A percentile compares a stretch with the other conserved stretches of the same genome.
phyloP scores from a whole-genome alignment of 768 basidiomycete species.

The Suillus decipiens region DNA sequence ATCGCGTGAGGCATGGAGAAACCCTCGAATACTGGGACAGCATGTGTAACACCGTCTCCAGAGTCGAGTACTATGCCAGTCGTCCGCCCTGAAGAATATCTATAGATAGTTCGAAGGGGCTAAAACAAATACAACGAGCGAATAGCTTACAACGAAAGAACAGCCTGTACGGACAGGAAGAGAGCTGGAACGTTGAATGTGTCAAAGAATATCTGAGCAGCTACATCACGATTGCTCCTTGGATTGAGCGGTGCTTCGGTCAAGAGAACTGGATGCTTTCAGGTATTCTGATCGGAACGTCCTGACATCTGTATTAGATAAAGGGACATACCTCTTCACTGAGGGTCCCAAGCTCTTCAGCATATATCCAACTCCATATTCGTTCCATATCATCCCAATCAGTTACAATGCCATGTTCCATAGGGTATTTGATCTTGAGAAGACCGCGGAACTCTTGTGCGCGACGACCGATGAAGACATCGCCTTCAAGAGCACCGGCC shows the following conservation, averaged over 20 bases:
- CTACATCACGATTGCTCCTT: slow-evolving; percentile 91
- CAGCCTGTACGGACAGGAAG: slow-evolving; percentile 96
- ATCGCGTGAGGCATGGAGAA: slow-evolving; percentile 99
- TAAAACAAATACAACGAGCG: slow-evolving; percentile 8
- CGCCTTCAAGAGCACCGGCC: slow-evolving; percentile 96
- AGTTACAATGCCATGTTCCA: slow-evolving; percentile 98
- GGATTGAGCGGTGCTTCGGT: slow-evolving; percentile 99
- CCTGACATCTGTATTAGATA: neutral
- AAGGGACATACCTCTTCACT: slow-evolving; percentile 83
- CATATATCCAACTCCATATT: slow-evolving; percentile 98
- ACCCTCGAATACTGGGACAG: slow-evolving; percentile 98
- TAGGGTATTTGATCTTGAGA: slow-evolving; percentile 97
- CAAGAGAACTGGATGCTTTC: slow-evolving; percentile 92
- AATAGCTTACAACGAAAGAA: slow-evolving; percentile 81
- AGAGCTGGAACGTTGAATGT: slow-evolving; percentile 99
- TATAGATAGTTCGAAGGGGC: slow-evolving; percentile 34
- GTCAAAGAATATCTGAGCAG: slow-evolving; percentile 99
- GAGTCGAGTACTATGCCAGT: slow-evolving; percentile 99
- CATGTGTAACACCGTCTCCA: slow-evolving; percentile 97
- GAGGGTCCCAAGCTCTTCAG: slow-evolving; percentile 91
- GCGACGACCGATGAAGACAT: slow-evolving; percentile 92
- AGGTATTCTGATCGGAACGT: slow-evolving; percentile 15
- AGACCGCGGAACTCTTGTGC: slow-evolving; percentile 96
- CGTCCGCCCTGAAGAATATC: slow-evolving; percentile 97
- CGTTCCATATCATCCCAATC: slow-evolving; percentile 99